Evolutionary conservation across 2,329 filamentous ascomycete species (phyloP), one percentile per base, ranked within the genome.

Genomic region (Dryadomyces sulphureus): DNA sequence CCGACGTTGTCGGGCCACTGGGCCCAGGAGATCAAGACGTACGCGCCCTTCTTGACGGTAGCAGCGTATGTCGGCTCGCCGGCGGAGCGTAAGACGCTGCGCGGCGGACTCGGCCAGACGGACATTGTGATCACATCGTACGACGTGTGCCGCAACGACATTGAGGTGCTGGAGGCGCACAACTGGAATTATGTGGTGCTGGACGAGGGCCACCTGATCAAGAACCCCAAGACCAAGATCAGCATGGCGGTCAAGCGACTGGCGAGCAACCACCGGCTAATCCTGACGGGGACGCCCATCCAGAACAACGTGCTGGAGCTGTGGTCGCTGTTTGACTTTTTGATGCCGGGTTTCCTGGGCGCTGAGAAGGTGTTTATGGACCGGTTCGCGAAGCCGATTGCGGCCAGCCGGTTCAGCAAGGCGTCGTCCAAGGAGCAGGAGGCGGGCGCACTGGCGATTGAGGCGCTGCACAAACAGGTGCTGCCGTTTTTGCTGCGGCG

Each of bases 341-440:
- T 98, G 50, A 98, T 98, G 92, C 92, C 93, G 3, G 93, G 92
- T 2, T 98, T 98, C 68, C 71, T 98, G 7, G 92, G 92, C 27
- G 87, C 89, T 0, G 88, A 79, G 51, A 94, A 93, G 65, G 87
- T 95, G n/a, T 95, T 95, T 65, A 71, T 93, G 53, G 90, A 95
- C 61, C 80, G 89, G 3, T 95, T 95, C 55, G 88, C 89, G 8
- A 94, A 94, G 63, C 89, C 89, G 1, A 95, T 95, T 55, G 86
- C 90, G 1, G 89, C 89, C 4, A 94, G 87, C 57, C 84, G 93
- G 19, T 94, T 89, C 60, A 90, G 86, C 63, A 98, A 96, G 62
- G 94, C 92, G 1, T 96, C 90, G 1, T 95, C 92, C 0, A 96
- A 95, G 59, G 92, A 98, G 60, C 93, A 98, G 65, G 92, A 98